Conservation (phyloP, 257 asterid genomes). For the Gentiana straminea region DNA sequence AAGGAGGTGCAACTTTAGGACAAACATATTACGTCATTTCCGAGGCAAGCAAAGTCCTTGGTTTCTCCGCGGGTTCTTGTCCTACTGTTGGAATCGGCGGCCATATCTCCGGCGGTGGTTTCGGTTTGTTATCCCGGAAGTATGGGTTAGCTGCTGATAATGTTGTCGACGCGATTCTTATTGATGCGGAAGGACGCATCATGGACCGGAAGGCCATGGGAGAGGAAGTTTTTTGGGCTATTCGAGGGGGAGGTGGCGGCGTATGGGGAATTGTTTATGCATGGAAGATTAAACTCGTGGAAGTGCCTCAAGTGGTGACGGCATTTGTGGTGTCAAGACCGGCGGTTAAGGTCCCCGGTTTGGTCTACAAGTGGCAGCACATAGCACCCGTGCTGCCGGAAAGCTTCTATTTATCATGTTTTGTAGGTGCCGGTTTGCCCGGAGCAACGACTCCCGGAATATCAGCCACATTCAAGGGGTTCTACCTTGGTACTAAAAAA, state of each 20-base stretch:
- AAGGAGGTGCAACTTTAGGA: too few relatives aligned
- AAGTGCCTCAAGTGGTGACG: too few relatives aligned
- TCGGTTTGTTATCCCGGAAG: background rate
- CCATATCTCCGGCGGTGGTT: background rate
- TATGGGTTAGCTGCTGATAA: background rate
- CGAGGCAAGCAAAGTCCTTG: background rate
- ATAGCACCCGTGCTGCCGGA: slow-evolving; percentile 40
- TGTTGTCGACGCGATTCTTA: background rate
- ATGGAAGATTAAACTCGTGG: too few relatives aligned
- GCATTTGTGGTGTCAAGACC: too few relatives aligned
- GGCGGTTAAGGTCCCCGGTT: slow-evolving; percentile 8
- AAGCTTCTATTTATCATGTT: slow-evolving; percentile 40
- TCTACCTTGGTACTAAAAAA: slow-evolving; percentile 34
- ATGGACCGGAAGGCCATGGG: too few relatives aligned
- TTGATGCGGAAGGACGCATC: background rate
- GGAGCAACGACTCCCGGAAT: slow-evolving; percentile 19
- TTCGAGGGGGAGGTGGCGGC: too few relatives aligned
- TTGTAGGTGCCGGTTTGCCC: slow-evolving; percentile 40
- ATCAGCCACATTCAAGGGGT: slow-evolving; percentile 55
- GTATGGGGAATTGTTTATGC: too few relatives aligned
- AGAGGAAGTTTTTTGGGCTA: too few relatives aligned
- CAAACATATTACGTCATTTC: background rate
- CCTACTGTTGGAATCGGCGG: background rate
- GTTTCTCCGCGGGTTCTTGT: background rate
- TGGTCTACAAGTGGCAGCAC: slow-evolving; percentile 48